Conservation (phyloP, 805 yeast genomes). For the Hanseniaspora occidentalis region DNA sequence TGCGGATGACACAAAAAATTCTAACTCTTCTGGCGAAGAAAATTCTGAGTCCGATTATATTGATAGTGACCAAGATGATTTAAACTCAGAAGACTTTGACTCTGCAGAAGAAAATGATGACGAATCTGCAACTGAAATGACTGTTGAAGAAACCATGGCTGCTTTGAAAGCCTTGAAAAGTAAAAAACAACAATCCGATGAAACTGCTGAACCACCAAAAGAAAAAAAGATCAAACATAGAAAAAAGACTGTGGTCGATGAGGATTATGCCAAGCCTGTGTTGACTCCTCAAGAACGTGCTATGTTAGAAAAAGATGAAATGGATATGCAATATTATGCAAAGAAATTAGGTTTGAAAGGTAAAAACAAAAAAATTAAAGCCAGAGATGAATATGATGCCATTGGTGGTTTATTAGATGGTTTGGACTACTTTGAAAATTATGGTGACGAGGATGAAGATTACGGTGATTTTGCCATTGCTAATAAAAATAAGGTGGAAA, state of each 20-base stretch:
- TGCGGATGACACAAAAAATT: slow-evolving; percentile 2
- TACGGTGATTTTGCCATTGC: slow-evolving; percentile 18
- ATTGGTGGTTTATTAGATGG: slow-evolving; percentile 79
- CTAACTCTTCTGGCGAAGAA: slow-evolving; percentile 6
- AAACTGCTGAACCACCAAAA: slow-evolving; percentile 17
- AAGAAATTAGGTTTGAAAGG: slow-evolving; percentile 63
- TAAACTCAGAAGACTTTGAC: slow-evolving; percentile 13
- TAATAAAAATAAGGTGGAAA: slow-evolving; percentile 8
- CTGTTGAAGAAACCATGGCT: slow-evolving; percentile 33
- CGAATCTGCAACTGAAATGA: slow-evolving; percentile 24
- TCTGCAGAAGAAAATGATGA: slow-evolving; percentile 20
- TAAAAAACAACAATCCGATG: slow-evolving; percentile 13
- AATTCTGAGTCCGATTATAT: slow-evolving; percentile 13
- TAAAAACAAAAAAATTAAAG: slow-evolving; percentile 33
- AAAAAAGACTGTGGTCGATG: slow-evolving; percentile 6
- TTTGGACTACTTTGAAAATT: slow-evolving; percentile 28
- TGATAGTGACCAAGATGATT: slow-evolving; percentile 16
- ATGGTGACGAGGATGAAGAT: slow-evolving; percentile 22
- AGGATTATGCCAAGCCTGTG: slow-evolving; percentile 14
- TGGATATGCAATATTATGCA: slow-evolving; percentile 73
- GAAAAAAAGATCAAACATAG: slow-evolving; percentile 7
- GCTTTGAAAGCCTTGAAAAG: slow-evolving; percentile 31
- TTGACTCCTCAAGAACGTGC: slow-evolving; percentile 35
- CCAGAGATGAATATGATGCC: slow-evolving; percentile 53
- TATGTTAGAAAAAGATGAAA: slow-evolving; percentile 48